phyloP scores from a whole-genome alignment of 805 yeast species.

The Yarrowia bubula region DNA sequence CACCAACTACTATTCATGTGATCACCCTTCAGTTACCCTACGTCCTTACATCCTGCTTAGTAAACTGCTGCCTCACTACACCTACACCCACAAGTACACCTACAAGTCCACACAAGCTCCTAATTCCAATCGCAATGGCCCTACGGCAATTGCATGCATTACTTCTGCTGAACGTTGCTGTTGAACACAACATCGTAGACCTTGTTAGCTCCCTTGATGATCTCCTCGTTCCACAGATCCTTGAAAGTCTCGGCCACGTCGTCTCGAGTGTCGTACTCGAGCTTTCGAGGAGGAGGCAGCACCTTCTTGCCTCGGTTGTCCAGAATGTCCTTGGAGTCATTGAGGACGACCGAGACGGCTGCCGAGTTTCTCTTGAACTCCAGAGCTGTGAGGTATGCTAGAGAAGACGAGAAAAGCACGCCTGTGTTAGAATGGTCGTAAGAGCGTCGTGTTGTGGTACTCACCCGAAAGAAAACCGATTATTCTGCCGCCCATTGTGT shows the following conservation, averaged over 20 bases:
- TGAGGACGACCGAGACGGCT: conserved; percentile 49
- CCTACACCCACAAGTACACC: neutral
- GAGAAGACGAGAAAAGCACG: conserved; percentile 56
- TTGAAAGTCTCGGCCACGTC: conserved; percentile 58
- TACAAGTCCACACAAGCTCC: no score
- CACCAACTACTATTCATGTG: no score
- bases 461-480: conserved; percentile 58
- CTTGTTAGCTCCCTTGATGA: conserved; percentile 62
- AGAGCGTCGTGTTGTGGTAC: neutral
- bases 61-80: neutral
- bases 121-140: no score
- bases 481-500: conserved; percentile 38
- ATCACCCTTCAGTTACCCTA: no score
- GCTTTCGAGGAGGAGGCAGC: conserved; percentile 46
- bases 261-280: conserved; percentile 48
- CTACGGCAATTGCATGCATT: neutral
- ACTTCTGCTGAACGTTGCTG: conserved; percentile 22
- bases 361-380: conserved; percentile 52
- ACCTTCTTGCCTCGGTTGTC: conserved; percentile 48
- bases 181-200: conserved; percentile 34
- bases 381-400: conserved; percentile 59
- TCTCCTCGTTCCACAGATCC: conserved; percentile 78
- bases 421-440: conserved; percentile 45
- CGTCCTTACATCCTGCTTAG: no score
- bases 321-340: conserved; percentile 50